phyloP scores from a whole-genome alignment of 78 protist genomes.

The Speleostelium caveatum region DNA sequence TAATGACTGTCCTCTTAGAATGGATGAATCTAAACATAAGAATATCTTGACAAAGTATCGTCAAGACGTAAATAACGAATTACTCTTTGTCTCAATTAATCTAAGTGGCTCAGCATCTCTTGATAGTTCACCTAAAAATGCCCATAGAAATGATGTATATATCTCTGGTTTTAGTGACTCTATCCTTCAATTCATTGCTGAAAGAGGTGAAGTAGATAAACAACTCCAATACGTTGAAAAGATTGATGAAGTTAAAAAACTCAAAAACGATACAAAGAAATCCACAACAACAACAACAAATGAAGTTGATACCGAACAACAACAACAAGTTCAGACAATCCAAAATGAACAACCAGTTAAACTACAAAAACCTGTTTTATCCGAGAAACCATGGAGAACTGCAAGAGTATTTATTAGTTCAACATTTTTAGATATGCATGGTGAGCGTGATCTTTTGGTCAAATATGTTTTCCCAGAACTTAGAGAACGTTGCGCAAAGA shows the following conservation, averaged over 20 bases:
- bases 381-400: slow-evolving; percentile 66
- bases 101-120: slow-evolving; percentile 41
- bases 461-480: slow-evolving; percentile 85
- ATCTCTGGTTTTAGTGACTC: slow-evolving; percentile 88
- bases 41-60: slow-evolving; percentile 79
- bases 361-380: too few relatives aligned
- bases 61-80: slow-evolving; percentile 76
- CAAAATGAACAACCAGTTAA: neutral
- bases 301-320: neutral
- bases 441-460: slow-evolving; percentile 85
- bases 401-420: slow-evolving; percentile 63
- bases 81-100: slow-evolving; percentile 85
- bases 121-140: neutral
- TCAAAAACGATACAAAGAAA: neutral
- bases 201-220: slow-evolving; percentile 81
- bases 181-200: slow-evolving; percentile 89
- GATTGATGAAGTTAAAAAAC: slow-evolving; percentile 56
- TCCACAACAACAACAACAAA: neutral
- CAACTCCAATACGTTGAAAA: slow-evolving; percentile 83
- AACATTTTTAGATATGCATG: slow-evolving; percentile 88
- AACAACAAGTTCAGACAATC: neutral
- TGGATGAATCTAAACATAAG: neutral
- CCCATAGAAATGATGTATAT: slow-evolving; percentile 79
- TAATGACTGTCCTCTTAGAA: neutral
- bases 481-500: slow-evolving; percentile 41